phyloP scores from a whole-genome alignment of 2,329 filamentous ascomycete genomes.

The Penicillium sp. region DNA sequence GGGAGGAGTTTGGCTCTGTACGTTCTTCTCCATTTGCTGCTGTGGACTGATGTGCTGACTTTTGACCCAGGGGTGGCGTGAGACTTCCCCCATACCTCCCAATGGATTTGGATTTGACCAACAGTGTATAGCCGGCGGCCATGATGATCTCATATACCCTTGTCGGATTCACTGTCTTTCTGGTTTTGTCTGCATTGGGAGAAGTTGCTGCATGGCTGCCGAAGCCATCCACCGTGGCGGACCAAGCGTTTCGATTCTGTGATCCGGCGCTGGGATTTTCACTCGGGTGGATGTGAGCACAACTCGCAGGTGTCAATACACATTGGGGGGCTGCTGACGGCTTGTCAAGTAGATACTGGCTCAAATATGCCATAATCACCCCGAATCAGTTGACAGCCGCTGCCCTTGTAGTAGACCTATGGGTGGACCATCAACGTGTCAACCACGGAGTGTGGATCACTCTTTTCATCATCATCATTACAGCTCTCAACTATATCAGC shows the following conservation, averaged over 20 bases:
- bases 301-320: not conserved
- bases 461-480: slow-evolving; percentile 64
- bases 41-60: slow-evolving; percentile 11
- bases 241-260: slow-evolving; percentile 76
- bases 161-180: slow-evolving; percentile 63
- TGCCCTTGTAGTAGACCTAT: slow-evolving; percentile 75
- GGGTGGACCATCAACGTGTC: slow-evolving; percentile 65
- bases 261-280: slow-evolving; percentile 79
- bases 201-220: slow-evolving; percentile 84
- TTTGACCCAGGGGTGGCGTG: slow-evolving; percentile 34
- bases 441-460: slow-evolving; percentile 80
- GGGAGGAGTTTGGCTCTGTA: slow-evolving; percentile 36
- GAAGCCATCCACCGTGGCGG: slow-evolving; percentile 73
- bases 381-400: slow-evolving; percentile 82
- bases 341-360: slow-evolving; percentile 53
- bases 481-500: slow-evolving; percentile 68
- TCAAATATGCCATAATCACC: slow-evolving; percentile 81
- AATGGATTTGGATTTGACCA: slow-evolving; percentile 4
- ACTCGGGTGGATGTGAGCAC: slow-evolving; percentile 66
- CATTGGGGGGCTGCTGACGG: not conserved
- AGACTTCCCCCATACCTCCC: slow-evolving; percentile 10
- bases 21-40: slow-evolving; percentile 5
- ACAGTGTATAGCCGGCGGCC: slow-evolving; percentile 34
- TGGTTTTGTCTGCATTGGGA: slow-evolving; percentile 76
- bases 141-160: slow-evolving; percentile 44